Conservation (phyloP, 345 rosid species). For the Mangifera indica region DNA sequence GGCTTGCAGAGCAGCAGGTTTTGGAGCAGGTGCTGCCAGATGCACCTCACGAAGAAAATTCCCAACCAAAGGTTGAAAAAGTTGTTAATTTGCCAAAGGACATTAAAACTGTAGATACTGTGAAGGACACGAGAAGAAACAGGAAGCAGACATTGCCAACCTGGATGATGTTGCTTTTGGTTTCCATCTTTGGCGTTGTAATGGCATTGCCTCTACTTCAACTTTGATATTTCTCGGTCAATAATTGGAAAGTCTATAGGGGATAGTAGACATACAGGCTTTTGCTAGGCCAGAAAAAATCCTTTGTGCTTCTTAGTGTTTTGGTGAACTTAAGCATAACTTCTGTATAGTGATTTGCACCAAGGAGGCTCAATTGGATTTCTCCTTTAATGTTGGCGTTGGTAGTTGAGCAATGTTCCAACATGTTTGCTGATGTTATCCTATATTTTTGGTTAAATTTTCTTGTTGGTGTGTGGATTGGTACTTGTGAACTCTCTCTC, state of each 20-base stretch:
- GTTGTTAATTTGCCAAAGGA: conserved; percentile 38
- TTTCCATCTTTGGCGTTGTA: conserved; percentile 83
- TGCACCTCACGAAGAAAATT: conserved; percentile 40
- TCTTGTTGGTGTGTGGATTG: conserved; percentile 1
- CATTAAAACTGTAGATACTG: conserved; percentile 29
- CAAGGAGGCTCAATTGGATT: conserved; percentile 15
- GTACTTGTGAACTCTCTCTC: neutral
- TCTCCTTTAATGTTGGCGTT: conserved; percentile 16
- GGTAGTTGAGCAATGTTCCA: conserved; percentile 16
- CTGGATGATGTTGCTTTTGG: conserved; percentile 79
- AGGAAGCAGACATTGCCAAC: conserved; percentile 70
- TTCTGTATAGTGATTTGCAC: conserved; percentile 33
- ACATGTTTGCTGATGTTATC: conserved; percentile 15
- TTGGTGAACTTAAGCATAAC: conserved; percentile 19
- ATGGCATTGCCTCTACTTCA: conserved; percentile 98
- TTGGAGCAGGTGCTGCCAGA: conserved; percentile 40
- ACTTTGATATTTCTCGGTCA: conserved; percentile 41
- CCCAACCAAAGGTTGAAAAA: conserved; percentile 33
- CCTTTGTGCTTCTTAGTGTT: conserved; percentile 19
- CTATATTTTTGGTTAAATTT: conserved; percentile 6
- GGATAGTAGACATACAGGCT: conserved; percentile 24
- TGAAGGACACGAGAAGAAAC: conserved; percentile 39
- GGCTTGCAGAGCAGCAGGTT: conserved; percentile 47
- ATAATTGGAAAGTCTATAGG: conserved; percentile 17
- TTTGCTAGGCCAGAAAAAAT: conserved; percentile 5